Evolutionary conservation across 139 green algal species (phyloP).

Genomic region (Zygnema cylindricum): DNA sequence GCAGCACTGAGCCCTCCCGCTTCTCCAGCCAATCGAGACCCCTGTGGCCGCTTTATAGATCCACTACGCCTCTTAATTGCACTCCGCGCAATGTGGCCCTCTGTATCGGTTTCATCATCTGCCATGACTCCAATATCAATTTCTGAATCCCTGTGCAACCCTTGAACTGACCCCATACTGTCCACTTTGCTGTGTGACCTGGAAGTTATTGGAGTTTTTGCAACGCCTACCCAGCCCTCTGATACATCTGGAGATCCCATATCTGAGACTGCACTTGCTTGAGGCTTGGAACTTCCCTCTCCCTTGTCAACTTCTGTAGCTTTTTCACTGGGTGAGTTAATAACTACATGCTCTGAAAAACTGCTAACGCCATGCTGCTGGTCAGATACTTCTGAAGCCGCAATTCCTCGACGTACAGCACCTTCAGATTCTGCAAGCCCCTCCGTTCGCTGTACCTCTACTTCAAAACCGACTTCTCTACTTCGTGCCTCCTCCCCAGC

Average conservation of each 20-base stretch:
- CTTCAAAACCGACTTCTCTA: too few relatives aligned
- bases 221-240: neutral
- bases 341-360: too few relatives aligned
- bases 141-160: neutral
- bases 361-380: too few relatives aligned
- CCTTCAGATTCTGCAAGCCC: neutral
- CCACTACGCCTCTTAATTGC: slow-evolving; percentile 8
- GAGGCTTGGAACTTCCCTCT: neutral
- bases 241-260: neutral
- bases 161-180: neutral
- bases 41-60: neutral
- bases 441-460: neutral
- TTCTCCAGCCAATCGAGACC: slow-evolving; percentile 6
- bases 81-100: neutral
- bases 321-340: too few relatives aligned
- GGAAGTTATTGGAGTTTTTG: neutral
- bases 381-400: too few relatives aligned
- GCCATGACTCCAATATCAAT: slow-evolving; percentile 46
- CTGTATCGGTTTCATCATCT: slow-evolving; percentile 52
- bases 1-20: slow-evolving; percentile 43
- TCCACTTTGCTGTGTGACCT: neutral
- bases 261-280: neutral
- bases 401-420: too few relatives aligned
- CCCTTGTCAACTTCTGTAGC: neutral
- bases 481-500: too few relatives aligned